Conservation (phyloP, 2,329 filamentous ascomycete species). For the Cladosporium sp. region DNA sequence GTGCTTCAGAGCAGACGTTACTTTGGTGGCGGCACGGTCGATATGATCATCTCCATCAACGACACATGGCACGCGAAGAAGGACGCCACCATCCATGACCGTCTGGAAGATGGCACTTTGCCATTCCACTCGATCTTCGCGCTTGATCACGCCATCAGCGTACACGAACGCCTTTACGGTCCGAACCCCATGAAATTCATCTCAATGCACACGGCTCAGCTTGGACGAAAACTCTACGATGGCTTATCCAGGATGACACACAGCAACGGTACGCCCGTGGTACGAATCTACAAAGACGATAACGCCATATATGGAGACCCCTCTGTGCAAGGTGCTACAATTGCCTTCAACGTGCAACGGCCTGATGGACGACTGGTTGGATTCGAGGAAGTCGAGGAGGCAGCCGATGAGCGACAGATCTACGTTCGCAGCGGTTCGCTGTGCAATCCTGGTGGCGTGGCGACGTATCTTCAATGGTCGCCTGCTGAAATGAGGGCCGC, state of each 20-base stretch:
- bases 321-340: constrained; percentile 54
- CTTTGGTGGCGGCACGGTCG: constrained; percentile 65
- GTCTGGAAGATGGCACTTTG: constrained; percentile 63
- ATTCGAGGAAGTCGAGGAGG: constrained; percentile 56
- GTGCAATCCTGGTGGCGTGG: constrained; percentile 52
- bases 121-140: constrained; percentile 64
- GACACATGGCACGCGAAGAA: constrained; percentile 55
- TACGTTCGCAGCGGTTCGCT: constrained; percentile 58
- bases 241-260: constrained; percentile 49
- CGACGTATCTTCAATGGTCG: constrained; percentile 46
- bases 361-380: constrained; percentile 51
- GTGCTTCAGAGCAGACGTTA: constrained; percentile 55
- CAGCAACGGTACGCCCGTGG: constrained; percentile 49
- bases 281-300: constrained; percentile 53
- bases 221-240: constrained; percentile 49
- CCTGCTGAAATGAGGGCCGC: constrained; percentile 53
- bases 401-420: constrained; percentile 53
- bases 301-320: constrained; percentile 48
- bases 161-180: constrained; percentile 53
- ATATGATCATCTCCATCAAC: constrained; percentile 53
- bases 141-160: constrained; percentile 55
- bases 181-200: constrained; percentile 56
- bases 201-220: constrained; percentile 53
- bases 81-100: constrained; percentile 52
- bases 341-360: constrained; percentile 60